These are phyloP conservation scores for Lipomyces starkeyi DNA, from an alignment of 805 yeast species.

Conservation along the genomic window DNA sequence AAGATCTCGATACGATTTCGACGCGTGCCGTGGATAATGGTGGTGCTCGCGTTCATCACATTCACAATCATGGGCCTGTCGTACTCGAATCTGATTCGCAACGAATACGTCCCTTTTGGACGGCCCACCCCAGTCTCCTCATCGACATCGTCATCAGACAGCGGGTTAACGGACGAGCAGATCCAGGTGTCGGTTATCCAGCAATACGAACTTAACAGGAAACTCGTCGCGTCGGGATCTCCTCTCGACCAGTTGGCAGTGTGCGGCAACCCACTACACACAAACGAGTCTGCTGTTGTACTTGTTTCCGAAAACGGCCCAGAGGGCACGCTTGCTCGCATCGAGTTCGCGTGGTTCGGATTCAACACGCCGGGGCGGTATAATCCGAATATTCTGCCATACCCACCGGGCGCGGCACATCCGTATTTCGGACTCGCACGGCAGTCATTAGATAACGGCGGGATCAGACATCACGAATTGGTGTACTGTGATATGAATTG, in stretches of 20 bases:
- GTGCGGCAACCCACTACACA: conserved; percentile 16
- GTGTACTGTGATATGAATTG: conserved; percentile 29
- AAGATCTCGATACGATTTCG: not conserved
- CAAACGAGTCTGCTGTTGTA: conserved; percentile 9
- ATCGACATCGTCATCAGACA: not conserved
- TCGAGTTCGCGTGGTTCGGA: conserved; percentile 23
- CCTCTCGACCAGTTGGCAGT: conserved; percentile 14
- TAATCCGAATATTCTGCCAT: conserved; percentile 29
- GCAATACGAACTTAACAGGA: conserved; percentile 17
- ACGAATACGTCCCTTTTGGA: not conserved
- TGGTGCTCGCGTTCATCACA: not conserved
- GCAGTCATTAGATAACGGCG: not conserved
- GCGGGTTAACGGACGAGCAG: not conserved
- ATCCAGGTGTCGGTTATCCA: conserved; percentile 10
- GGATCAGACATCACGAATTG: conserved; percentile 12
- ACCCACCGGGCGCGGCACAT: conserved; percentile 17
- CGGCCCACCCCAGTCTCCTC: not conserved
- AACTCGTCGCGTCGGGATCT: not conserved
- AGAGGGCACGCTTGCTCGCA: conserved; percentile 25
- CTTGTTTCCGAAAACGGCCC: conserved; percentile 18
- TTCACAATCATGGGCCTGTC: not conserved
- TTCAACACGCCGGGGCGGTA: conserved; percentile 14
- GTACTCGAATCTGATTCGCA: not conserved
- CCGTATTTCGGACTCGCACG: conserved; percentile 25
- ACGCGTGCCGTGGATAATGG: not conserved